Evolutionary conservation across 345 rosid genomes (phyloP), one percentile per base, ranked within the genome.

Genomic region (Combretum micranthum): DNA sequence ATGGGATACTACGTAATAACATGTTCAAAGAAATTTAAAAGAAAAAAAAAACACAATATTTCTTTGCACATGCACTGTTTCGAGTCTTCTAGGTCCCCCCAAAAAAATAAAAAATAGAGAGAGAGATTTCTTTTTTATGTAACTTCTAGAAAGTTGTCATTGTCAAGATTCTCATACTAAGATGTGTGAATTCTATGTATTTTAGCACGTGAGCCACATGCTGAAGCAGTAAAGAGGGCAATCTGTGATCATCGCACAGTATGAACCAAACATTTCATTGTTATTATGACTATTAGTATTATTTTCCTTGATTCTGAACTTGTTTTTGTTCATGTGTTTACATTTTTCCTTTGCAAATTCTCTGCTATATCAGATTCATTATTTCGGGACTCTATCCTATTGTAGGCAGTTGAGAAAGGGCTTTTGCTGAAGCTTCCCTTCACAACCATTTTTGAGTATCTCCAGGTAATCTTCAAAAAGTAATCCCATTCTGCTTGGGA

Each of bases 381-480:
- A 16, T 9, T 56, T 55, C 26, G 59, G 42, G 15, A 21, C 25
- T n/a, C n/a, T 53, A 54, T 44, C 69, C 25, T 57, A 25, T 67
- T 77, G 66, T 73, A 92, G 98, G 97, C 86, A 16, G 75, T 82
- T 21, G 72, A 76, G 48, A 76, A 67, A 60, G 79, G 86, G 59
- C 72, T 65, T 26, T 70, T 92, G 69, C 80, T 92, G 64, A 92
- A 92, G 55, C 88, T 89, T 70, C 78, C 95, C 11, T 92, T 89
- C 77, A 79, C 97, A 64, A 93, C 91, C 54, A 89, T 89, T 47
- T 93, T 86, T 55, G 96, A 93, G 71, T 89, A 89, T 75, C 96
- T 87, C 21, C 97, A 93, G 96, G 99, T 89, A 63, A n/a, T 61
- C 65, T 23, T 50, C 64, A 56, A 21, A 20, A 44, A 22, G 21